Conservation (phyloP, 2,329 filamentous ascomycete species). For the Mycogone perniciosa region DNA sequence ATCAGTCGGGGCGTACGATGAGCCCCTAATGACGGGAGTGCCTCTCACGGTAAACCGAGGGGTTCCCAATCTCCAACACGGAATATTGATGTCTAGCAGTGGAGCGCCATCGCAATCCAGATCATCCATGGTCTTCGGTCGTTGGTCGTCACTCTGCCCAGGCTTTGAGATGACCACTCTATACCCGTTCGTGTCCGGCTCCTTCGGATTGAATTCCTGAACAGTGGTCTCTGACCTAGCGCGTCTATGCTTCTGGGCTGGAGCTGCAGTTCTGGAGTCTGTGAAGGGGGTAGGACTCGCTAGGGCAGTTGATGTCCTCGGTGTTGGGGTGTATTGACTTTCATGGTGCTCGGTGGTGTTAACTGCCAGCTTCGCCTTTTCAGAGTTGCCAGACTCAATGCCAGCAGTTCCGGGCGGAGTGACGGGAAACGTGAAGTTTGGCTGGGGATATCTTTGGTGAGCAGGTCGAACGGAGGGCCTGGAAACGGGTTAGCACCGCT, state of each 20-base stretch:
- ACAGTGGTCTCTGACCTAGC: constrained; percentile 73
- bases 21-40: constrained; percentile 70
- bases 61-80: constrained; percentile 75
- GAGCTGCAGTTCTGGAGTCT: constrained; percentile 18
- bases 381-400: constrained; percentile 39
- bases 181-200: constrained; percentile 60
- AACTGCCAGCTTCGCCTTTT: constrained; percentile 20
- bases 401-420: constrained; percentile 55
- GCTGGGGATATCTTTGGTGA: constrained; percentile 55
- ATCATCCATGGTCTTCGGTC: constrained; percentile 59
- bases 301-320: constrained; percentile 8
- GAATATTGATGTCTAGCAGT: constrained; percentile 68
- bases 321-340: constrained; percentile 37
- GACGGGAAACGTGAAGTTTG: constrained; percentile 53
- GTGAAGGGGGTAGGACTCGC: constrained; percentile 29
- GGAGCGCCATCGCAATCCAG: constrained; percentile 40
- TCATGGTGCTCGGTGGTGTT: constrained; percentile 20
- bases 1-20: constrained; percentile 72
- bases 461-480: constrained; percentile 58
- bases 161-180: constrained; percentile 76
- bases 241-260: constrained; percentile 44
- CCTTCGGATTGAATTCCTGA: constrained; percentile 53
- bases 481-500: not conserved
- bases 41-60: constrained; percentile 73
- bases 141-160: constrained; percentile 41